Evolutionary conservation across 164 flowering plant species (phyloP), one percentile per base, ranked within the genome.

Genomic region (Sedum album): DNA sequence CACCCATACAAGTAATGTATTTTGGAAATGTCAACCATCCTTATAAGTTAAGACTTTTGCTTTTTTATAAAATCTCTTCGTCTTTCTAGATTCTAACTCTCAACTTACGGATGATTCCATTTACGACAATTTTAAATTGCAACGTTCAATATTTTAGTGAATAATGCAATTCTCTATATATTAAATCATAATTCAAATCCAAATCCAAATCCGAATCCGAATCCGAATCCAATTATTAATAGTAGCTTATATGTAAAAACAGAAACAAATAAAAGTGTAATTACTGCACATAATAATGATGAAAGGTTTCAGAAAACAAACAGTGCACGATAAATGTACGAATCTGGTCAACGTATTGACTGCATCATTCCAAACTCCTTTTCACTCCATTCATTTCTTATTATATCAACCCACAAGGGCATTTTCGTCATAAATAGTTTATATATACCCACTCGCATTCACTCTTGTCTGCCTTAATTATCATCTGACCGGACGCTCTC

Each of bases 321-420:
- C 30, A 38, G 71, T 68, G 63, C 70, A 66, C 70, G 75, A 71
- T 69, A 65, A 30, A 42, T 65, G 66, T 60, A 41, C 57, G 78
- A 78, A 77, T 79, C 74, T 76, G 70, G 85, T 82, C 85, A 82
- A 78, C 76, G 68, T 30, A 74, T 79, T 82, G 83, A 79, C 85
- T 74, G 35, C 6, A 5, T 21, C 35, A 35, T 65, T 11, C n/a
- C 39, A n/a, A 3, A 5, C 30, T 65, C 38, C 46, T 5, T 14
- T 65, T 0, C 46, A n/a, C 7, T 65, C 46, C 42, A 23, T 25
- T 46, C 46, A 2, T 21, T 65, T 31, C 18, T 62, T 6, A 39
- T 62, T 10, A 62, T 15, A 31, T 15, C 14, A 31, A 31, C 20
- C 6, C 15, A 11, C 26, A 13, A 11, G 42, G 42, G 18, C 23